Percentiles rank a stretch among this genome's conserved stretches.
phyloP scores from a whole-genome alignment of 208 protist genomes.

The Wallacemonas sp. region DNA sequence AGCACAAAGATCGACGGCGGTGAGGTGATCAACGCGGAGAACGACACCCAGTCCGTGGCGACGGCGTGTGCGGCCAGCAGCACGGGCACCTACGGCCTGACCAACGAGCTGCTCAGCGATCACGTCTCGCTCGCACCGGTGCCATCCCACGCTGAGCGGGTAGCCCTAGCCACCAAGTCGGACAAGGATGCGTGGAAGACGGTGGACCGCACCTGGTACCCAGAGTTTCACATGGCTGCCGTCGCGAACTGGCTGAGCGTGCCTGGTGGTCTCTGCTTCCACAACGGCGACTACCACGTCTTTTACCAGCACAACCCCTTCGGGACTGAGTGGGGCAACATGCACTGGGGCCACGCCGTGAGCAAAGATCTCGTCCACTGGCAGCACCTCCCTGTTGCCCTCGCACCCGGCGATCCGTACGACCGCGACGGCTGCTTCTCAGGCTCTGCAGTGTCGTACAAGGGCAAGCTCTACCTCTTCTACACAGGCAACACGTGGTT shows the following conservation, averaged over 20 bases:
- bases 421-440: conserved; percentile 64
- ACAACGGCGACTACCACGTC: conserved; percentile 41
- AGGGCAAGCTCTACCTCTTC: conserved; percentile 49
- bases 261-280: conserved; percentile 37
- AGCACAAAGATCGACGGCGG: background rate
- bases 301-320: conserved; percentile 62
- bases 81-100: conserved; percentile 6
- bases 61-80: background rate
- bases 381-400: conserved; percentile 36
- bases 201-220: conserved; percentile 41
- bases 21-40: background rate
- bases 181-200: conserved; percentile 19
- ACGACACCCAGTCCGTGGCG: background rate
- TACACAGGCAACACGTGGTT: conserved; percentile 54
- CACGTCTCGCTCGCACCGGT: background rate
- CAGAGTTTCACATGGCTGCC: conserved; percentile 42
- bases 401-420: conserved; percentile 36
- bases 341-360: conserved; percentile 53
- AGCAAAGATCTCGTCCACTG: conserved; percentile 51
- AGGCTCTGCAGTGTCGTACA: conserved; percentile 34
- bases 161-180: conserved; percentile 23
- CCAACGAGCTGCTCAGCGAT: background rate
- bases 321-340: conserved; percentile 40
- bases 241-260: conserved; percentile 44
- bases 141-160: conserved; percentile 27